These are phyloP conservation scores for Epichloe hybrida DNA, from an alignment of 2,329 filamentous ascomycete genomes.

Conservation along the genomic window DNA sequence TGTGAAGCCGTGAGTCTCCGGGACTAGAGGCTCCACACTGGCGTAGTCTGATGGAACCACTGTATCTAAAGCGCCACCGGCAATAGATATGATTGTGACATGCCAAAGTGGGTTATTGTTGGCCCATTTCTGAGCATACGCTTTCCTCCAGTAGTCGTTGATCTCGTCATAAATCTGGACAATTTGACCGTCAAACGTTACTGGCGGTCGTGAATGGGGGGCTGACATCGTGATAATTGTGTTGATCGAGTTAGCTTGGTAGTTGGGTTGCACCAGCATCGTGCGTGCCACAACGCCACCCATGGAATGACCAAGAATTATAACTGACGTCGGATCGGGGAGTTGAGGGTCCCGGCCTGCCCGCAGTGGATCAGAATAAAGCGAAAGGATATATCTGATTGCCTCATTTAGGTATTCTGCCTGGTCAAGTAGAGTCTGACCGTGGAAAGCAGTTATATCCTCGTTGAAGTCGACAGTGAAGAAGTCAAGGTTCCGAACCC, in stretches of 20 bases:
- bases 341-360: slow-evolving; percentile 63
- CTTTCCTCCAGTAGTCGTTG: slow-evolving; percentile 85
- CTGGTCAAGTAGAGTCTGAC: slow-evolving; percentile 89
- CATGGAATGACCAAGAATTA: slow-evolving; percentile 95
- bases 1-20: slow-evolving; percentile 93
- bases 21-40: slow-evolving; percentile 81
- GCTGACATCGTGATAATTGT: slow-evolving; percentile 96
- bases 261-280: slow-evolving; percentile 91
- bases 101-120: slow-evolving; percentile 89
- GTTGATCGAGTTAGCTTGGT: slow-evolving; percentile 93
- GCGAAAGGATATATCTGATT: slow-evolving; percentile 83
- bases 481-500: slow-evolving; percentile 76
- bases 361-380: slow-evolving; percentile 82
- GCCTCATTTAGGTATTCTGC: slow-evolving; percentile 97
- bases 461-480: slow-evolving; percentile 99
- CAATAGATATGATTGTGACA: slow-evolving; percentile 90
- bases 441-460: slow-evolving; percentile 95
- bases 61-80: slow-evolving; percentile 84
- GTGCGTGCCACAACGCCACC: slow-evolving; percentile 90
- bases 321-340: slow-evolving; percentile 88
- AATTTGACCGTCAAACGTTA: slow-evolving; percentile 90
- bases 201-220: slow-evolving; percentile 85
- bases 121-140: slow-evolving; percentile 77
- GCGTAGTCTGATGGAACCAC: slow-evolving; percentile 95
- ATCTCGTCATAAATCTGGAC: slow-evolving; percentile 86